Evolutionary conservation across 352 stramenopile genomes (phyloP).

Genomic region (Plasmopara muralis): DNA sequence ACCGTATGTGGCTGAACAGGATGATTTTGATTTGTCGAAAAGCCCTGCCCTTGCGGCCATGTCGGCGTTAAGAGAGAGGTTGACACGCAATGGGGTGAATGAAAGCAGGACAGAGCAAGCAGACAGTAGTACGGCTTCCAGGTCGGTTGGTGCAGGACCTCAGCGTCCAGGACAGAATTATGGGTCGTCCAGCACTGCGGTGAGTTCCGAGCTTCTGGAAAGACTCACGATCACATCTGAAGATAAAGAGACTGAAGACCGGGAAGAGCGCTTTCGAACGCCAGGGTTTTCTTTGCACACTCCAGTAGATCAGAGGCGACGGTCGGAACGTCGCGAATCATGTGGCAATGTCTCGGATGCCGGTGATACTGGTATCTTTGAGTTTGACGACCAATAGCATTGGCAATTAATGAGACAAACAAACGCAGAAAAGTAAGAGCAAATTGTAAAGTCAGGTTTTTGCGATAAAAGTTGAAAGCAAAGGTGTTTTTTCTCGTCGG

Average conservation of each 20-base stretch:
- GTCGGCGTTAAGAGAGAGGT: conserved; percentile 45
- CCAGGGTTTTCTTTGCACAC: conserved; percentile 15
- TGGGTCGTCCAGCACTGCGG: conserved; percentile 25
- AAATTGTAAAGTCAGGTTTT: no score
- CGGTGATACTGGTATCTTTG: conserved; percentile 58
- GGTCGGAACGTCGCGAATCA: conserved; percentile 41
- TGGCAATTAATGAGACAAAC: conserved; percentile 10
- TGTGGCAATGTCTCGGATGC: conserved; percentile 43
- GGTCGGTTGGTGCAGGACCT: conserved; percentile 19
- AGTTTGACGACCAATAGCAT: conserved; percentile 69
- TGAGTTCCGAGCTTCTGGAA: conserved; percentile 32
- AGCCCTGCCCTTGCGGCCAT: conserved; percentile 59
- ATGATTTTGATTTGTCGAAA: conserved; percentile 71
- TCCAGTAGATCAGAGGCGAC: conserved; percentile 18
- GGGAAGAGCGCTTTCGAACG: conserved; percentile 23
- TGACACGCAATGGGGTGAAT: conserved; percentile 10
- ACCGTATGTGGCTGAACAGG: conserved; percentile 18
- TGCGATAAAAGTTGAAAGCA: no score
- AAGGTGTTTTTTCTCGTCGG: no score
- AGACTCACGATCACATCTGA: conserved; percentile 32
- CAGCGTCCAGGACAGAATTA: conserved; percentile 24
- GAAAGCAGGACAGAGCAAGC: conserved; percentile 13
- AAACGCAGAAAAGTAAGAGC: conserved; percentile 7
- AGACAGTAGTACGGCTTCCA: conserved; percentile 18
- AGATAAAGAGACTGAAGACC: conserved; percentile 21